phyloP scores from a whole-genome alignment of 108 stramenopile genomes.

The Mediolabrus comicus region DNA sequence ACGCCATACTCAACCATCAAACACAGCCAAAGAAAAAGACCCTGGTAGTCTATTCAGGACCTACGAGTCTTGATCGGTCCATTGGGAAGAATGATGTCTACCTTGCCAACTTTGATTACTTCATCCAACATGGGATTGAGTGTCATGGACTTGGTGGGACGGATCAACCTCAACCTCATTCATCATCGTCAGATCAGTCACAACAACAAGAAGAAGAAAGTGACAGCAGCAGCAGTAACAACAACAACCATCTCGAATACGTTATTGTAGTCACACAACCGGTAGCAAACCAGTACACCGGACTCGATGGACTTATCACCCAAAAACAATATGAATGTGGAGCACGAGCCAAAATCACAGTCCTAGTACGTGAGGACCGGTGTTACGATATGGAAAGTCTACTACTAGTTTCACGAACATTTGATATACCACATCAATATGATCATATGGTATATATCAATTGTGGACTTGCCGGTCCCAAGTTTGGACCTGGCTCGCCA shows the following conservation, averaged over 20 bases:
- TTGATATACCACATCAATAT: slow-evolving; percentile 26
- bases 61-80: slow-evolving; percentile 41
- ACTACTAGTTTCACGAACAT: slow-evolving; percentile 14
- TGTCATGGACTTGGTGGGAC: slow-evolving; percentile 31
- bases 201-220: not conserved
- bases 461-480: slow-evolving; percentile 41
- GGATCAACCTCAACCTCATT: not conserved
- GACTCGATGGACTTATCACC: slow-evolving; percentile 19
- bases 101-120: slow-evolving; percentile 53
- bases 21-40: slow-evolving; percentile 31
- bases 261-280: slow-evolving; percentile 39
- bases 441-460: slow-evolving; percentile 42
- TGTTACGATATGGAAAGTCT: slow-evolving; percentile 49
- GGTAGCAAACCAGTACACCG: slow-evolving; percentile 31
- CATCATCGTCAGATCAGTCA: no score
- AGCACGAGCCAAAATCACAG: slow-evolving; percentile 11
- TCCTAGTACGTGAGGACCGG: slow-evolving; percentile 36
- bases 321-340: slow-evolving; percentile 30
- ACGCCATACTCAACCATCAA: slow-evolving; percentile 15
- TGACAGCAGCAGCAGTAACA: not conserved
- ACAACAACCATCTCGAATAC: slow-evolving; percentile 18
- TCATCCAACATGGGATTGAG: slow-evolving; percentile 49
- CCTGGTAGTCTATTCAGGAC: slow-evolving; percentile 53
- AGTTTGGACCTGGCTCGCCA: slow-evolving; percentile 43
- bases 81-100: slow-evolving; percentile 56